phyloP scores from a whole-genome alignment of 2,329 filamentous ascomycete species.

The Ophiostoma piceae region DNA sequence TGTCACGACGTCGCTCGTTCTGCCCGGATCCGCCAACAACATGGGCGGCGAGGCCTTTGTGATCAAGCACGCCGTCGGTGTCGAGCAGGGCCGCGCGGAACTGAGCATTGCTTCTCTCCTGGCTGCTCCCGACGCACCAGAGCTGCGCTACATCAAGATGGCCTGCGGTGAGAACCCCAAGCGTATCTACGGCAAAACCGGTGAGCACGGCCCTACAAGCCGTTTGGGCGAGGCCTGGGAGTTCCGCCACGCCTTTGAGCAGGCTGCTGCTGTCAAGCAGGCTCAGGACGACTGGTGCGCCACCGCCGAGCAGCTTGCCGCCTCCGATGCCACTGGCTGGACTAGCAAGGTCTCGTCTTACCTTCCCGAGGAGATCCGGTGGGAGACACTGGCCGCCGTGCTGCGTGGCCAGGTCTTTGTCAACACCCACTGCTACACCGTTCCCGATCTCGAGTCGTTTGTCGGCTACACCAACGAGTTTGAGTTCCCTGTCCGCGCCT shows the following conservation, averaged over 20 bases:
- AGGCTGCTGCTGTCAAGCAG: slow-evolving; percentile 51
- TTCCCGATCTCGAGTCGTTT: slow-evolving; percentile 63
- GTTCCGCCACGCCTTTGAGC: slow-evolving; percentile 62
- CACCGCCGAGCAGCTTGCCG: slow-evolving; percentile 44
- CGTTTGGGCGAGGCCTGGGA: slow-evolving; percentile 65
- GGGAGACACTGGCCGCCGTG: slow-evolving; percentile 59
- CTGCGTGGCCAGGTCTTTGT: slow-evolving; percentile 63
- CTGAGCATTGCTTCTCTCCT: slow-evolving; percentile 59
- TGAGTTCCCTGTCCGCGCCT: slow-evolving; percentile 59
- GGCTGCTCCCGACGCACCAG: slow-evolving; percentile 59
- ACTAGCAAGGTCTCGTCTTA: slow-evolving; percentile 52
- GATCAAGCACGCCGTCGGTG: slow-evolving; percentile 62
- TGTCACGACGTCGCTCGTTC: slow-evolving; percentile 62
- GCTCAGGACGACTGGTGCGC: slow-evolving; percentile 65
- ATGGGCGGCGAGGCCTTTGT: slow-evolving; percentile 66
- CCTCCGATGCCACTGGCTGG: slow-evolving; percentile 54
- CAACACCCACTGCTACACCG: slow-evolving; percentile 67
- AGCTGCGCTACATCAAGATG: slow-evolving; percentile 68
- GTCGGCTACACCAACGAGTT: slow-evolving; percentile 68
- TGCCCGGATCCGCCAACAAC: slow-evolving; percentile 67
- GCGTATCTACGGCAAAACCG: slow-evolving; percentile 52
- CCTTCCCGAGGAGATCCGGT: slow-evolving; percentile 56
- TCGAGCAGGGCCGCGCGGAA: slow-evolving; percentile 54
- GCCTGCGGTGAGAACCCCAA: slow-evolving; percentile 68
- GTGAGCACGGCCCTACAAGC: slow-evolving; percentile 52